Evolutionary conservation across 352 stramenopile genomes (phyloP).

Genomic region (Phytophthora citricola): DNA sequence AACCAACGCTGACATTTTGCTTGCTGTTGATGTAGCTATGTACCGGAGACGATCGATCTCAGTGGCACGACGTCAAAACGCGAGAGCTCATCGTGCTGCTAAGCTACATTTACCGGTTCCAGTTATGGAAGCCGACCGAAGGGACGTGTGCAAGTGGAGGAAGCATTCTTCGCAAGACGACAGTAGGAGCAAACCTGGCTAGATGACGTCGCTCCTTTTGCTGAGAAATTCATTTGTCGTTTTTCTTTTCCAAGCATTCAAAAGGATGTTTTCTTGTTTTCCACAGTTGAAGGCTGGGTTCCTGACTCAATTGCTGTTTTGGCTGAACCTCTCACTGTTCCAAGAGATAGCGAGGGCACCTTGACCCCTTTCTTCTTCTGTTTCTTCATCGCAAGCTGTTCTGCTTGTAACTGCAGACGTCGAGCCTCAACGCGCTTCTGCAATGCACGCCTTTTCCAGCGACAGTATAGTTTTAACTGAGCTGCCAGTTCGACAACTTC

Average conservation of each 20-base stretch:
- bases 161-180: neutral
- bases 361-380: slow-evolving; percentile 39
- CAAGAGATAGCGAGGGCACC: slow-evolving; percentile 11
- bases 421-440: slow-evolving; percentile 45
- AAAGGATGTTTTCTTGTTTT: slow-evolving; percentile 7
- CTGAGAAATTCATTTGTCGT: slow-evolving; percentile 29
- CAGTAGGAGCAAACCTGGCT: slow-evolving; percentile 14
- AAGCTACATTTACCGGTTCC: slow-evolving; percentile 22
- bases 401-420: slow-evolving; percentile 43
- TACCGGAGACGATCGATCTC: slow-evolving; percentile 88
- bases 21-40: slow-evolving; percentile 51
- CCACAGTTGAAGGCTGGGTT: neutral
- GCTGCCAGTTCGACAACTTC: slow-evolving; percentile 53
- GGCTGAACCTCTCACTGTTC: slow-evolving; percentile 20
- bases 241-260: slow-evolving; percentile 27
- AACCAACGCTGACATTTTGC: slow-evolving; percentile 1
- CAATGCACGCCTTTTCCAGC: slow-evolving; percentile 52
- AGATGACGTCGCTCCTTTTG: slow-evolving; percentile 21
- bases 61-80: slow-evolving; percentile 75
- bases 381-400: slow-evolving; percentile 35
- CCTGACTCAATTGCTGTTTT: slow-evolving; percentile 30
- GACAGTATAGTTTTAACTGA: slow-evolving; percentile 65
- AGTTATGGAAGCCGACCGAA: slow-evolving; percentile 8
- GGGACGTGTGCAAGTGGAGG: slow-evolving; percentile 4
- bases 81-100: slow-evolving; percentile 80